Percentiles rank a stretch among this genome's conserved stretches.
These are phyloP conservation scores for Quercus gilva DNA, from an alignment of 306 rosid species.

Conservation along the genomic window DNA sequence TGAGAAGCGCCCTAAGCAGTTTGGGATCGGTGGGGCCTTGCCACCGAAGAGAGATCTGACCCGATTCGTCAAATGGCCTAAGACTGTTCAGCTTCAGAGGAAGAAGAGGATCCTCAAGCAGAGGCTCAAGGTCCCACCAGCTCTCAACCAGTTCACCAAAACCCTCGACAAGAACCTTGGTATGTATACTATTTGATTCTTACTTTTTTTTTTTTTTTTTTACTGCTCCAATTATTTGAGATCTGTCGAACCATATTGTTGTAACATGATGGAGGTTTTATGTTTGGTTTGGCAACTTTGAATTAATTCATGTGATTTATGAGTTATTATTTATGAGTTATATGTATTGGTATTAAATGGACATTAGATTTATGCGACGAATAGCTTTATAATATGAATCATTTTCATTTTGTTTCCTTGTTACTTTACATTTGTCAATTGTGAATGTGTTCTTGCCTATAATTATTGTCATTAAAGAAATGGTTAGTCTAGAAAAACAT, in stretches of 20 bases:
- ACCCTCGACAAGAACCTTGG: constrained; percentile 80
- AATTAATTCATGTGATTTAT: too few species aligned
- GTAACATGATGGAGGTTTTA: too few species aligned
- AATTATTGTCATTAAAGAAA: not conserved
- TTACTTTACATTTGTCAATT: not conserved
- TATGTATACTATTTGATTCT: not conserved
- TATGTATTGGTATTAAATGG: not conserved
- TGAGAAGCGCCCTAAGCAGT: constrained; percentile 75
- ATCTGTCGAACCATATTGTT: not conserved
- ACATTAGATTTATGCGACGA: not conserved
- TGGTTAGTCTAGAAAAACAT: too few species aligned
- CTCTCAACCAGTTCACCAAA: constrained; percentile 76
- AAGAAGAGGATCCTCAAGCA: constrained; percentile 79
- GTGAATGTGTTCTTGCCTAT: not conserved
- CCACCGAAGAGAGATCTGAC: constrained; percentile 83
- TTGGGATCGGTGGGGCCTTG: constrained; percentile 31
- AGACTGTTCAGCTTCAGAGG: constrained; percentile 66
- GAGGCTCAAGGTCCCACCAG: constrained; percentile 83
- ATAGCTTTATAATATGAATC: not conserved
- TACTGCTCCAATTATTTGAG: not conserved
- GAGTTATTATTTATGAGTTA: too few species aligned
- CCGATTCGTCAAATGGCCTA: constrained; percentile 81
- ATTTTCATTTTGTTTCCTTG: not conserved
- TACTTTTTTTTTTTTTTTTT: not conserved
- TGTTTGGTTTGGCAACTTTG: too few species aligned